A percentile compares a stretch with the other conserved stretches of the same genome.
Evolutionary conservation across 164 flowering plant genomes (phyloP).

Genomic region (Vitis vinifera): ASM3070453v1 NC_081818.1:24119501-24120000

Average conservation of each 20-base stretch:
- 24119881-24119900: slow-evolving; percentile 34
- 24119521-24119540: slow-evolving; percentile 14
- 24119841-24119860: slow-evolving; percentile 27
- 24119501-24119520: slow-evolving; percentile 21
- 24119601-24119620: slow-evolving; percentile 31
- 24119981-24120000: neutral
- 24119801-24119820: slow-evolving; percentile 26
- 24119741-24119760: slow-evolving; percentile 31
- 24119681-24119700: slow-evolving; percentile 10
- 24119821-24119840: slow-evolving; percentile 35
- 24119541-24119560: slow-evolving; percentile 21
- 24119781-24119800: slow-evolving; percentile 35
- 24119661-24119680: slow-evolving; percentile 22
- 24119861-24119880: slow-evolving; percentile 9
- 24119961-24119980: neutral
- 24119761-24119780: slow-evolving; percentile 30
- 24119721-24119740: slow-evolving; percentile 31
- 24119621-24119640: slow-evolving; percentile 22
- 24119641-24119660: slow-evolving; percentile 22
- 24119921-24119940: slow-evolving; percentile 3
- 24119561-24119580: slow-evolving; percentile 31
- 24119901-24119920: slow-evolving; percentile 13
- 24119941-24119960: slow-evolving; percentile 1
- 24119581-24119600: slow-evolving; percentile 20
- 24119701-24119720: slow-evolving; percentile 27